Percentiles rank a stretch among this genome's conserved stretches.
phyloP scores from a whole-genome alignment of 2,329 filamentous ascomycete species.

The Pestalotiopsis sp. region DNA sequence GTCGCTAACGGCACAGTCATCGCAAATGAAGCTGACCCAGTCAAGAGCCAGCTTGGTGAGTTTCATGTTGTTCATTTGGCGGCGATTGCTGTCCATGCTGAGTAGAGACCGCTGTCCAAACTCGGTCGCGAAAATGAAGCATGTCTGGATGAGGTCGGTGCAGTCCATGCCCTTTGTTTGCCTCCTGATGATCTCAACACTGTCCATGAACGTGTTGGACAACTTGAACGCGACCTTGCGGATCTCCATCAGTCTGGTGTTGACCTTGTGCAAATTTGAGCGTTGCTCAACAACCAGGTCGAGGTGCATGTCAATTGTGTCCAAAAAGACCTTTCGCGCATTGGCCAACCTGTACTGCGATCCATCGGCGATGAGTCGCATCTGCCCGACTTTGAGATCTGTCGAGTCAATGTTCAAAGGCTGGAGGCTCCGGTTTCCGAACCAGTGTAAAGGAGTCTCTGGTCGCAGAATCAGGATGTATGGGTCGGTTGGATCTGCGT shows the following conservation, averaged over 20 bases:
- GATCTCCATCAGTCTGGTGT: conserved; percentile 88
- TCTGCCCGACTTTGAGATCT: conserved; percentile 83
- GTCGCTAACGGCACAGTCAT: conserved; percentile 93
- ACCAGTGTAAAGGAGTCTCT: conserved; percentile 79
- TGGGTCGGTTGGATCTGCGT: conserved; percentile 72
- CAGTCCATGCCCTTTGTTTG: conserved; percentile 85
- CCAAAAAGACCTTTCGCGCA: conserved; percentile 77
- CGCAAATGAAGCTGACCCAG: conserved; percentile 97
- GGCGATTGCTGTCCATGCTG: conserved; percentile 93
- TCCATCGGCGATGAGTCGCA: conserved; percentile 87
- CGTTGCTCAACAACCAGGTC: conserved; percentile 90
- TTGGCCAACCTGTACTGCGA: conserved; percentile 77
- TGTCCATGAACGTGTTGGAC: conserved; percentile 98
- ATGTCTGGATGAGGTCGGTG: conserved; percentile 95
- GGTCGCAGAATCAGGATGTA: conserved; percentile 87
- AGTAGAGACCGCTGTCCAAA: conserved; percentile 93
- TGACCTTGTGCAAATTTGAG: conserved; percentile 91
- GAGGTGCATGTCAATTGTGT: conserved; percentile 80
- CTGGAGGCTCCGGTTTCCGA: conserved; percentile 73
- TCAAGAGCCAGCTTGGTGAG: conserved; percentile 91
- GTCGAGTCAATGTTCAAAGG: conserved; percentile 76
- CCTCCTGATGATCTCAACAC: conserved; percentile 86
- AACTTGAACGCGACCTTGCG: conserved; percentile 95
- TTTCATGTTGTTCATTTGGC: conserved; percentile 96
- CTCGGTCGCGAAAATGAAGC: conserved; percentile 98